Conservation (phyloP, 805 yeast species). For the Hanseniaspora hatyaiensis region DNA sequence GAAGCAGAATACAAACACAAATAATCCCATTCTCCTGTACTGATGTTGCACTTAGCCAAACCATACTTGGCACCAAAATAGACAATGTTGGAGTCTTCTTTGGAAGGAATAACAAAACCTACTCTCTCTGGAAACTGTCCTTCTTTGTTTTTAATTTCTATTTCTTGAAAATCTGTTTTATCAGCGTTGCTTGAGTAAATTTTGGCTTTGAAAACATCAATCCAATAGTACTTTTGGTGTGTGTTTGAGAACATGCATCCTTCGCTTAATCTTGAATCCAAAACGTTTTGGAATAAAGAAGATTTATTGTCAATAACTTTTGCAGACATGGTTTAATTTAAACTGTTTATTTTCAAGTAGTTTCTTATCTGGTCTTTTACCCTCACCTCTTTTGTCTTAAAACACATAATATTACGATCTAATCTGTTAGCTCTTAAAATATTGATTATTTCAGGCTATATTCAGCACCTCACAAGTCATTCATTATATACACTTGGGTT, state of each 20-base stretch:
- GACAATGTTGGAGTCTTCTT: constrained; percentile 38
- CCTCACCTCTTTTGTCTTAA: neutral
- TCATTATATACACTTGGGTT: too few species aligned
- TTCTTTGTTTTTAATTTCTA: constrained; percentile 30
- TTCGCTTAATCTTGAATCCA: constrained; percentile 40
- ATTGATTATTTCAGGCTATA: too few species aligned
- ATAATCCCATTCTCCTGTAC: constrained; percentile 31
- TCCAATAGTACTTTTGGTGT: constrained; percentile 39
- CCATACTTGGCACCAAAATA: constrained; percentile 58
- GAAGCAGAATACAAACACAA: constrained; percentile 28
- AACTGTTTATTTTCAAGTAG: neutral
- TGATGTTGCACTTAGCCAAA: constrained; percentile 43
- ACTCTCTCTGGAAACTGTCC: constrained; percentile 35
- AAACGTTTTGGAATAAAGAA: neutral
- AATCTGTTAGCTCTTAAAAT: too few species aligned
- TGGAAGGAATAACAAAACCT: constrained; percentile 65
- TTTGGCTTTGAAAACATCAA: constrained; percentile 32
- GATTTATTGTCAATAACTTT: neutral
- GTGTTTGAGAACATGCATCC: constrained; percentile 53
- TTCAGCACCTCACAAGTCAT: too few species aligned
- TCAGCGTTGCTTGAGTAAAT: constrained; percentile 25
- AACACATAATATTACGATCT: too few species aligned
- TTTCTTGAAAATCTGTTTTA: constrained; percentile 20
- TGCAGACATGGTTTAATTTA: constrained; percentile 6
- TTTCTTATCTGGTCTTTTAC: neutral